Evolutionary conservation across 441 rosid genomes (phyloP).

Genomic region (Corymbia calophylla): DNA sequence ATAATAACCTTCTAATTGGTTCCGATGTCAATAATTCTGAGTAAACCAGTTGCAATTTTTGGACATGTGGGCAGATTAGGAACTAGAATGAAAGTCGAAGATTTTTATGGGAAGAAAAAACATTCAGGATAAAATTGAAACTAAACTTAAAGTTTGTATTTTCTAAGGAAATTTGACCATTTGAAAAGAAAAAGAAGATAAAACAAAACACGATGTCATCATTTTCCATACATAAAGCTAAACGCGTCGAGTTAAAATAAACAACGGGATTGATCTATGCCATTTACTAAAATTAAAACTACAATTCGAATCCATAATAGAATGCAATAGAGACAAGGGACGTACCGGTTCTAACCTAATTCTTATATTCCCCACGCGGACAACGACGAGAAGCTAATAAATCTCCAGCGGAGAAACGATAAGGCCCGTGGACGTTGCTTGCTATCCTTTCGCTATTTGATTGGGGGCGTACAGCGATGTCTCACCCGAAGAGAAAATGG

Average conservation of each 20-base stretch:
- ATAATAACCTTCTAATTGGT: no score
- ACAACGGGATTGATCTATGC: not conserved
- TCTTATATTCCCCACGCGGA: not conserved
- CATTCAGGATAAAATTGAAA: no score
- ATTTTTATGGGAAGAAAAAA: no score
- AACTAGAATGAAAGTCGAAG: not conserved
- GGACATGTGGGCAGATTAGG: no score
- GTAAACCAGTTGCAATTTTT: not conserved
- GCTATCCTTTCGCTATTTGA: not conserved
- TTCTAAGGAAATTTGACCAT: not conserved
- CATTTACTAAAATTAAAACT: not conserved
- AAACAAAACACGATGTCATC: not conserved
- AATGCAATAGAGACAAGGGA: not conserved
- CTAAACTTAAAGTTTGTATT: not conserved
- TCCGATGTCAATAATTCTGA: no score
- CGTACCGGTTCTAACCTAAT: not conserved
- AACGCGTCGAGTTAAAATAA: not conserved
- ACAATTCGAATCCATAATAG: not conserved
- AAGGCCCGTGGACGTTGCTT: not conserved
- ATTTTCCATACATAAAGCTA: not conserved
- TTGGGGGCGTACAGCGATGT: not conserved
- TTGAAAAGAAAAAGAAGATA: not conserved
- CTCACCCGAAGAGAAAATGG: not conserved
- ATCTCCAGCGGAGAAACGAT: not conserved
- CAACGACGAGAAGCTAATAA: not conserved